Conservation (phyloP, 2,329 filamentous ascomycete species). For the Talaromyces sp. region DNA sequence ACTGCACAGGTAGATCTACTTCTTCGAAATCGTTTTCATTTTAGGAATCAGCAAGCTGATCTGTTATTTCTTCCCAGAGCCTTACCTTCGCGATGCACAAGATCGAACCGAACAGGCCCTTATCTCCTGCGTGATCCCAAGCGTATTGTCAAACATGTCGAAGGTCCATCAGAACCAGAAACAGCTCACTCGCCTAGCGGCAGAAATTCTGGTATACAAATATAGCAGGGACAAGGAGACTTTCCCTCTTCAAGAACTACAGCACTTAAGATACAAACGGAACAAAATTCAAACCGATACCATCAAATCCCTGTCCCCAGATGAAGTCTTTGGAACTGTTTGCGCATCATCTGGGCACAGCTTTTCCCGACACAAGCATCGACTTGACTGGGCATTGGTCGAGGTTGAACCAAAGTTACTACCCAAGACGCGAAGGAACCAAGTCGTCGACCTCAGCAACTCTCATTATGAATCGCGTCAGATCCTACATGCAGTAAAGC, state of each 20-base stretch:
- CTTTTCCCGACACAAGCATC: constrained; percentile 2
- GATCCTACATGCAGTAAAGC: background rate
- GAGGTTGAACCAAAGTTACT: background rate
- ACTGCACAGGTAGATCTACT: background rate
- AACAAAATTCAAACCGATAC: background rate
- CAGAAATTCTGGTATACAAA: constrained; percentile 6
- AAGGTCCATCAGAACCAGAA: background rate
- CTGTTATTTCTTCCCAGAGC: background rate
- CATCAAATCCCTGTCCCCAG: background rate
- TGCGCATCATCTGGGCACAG: constrained; percentile 12
- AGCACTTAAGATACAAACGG: background rate
- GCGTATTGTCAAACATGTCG: background rate
- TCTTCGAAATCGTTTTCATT: background rate
- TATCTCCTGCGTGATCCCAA: background rate
- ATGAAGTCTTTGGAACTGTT: background rate
- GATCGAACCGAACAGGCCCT: background rate
- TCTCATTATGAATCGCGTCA: background rate
- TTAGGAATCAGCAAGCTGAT: background rate
- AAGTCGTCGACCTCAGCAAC: background rate
- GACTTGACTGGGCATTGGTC: constrained; percentile 12
- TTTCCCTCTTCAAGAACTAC: background rate
- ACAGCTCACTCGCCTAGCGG: background rate
- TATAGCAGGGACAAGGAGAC: background rate
- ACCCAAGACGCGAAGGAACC: background rate
- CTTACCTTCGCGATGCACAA: background rate